Conservation (phyloP, 169 alveolate species). For the Perkinsus chesapeaki region DNA sequence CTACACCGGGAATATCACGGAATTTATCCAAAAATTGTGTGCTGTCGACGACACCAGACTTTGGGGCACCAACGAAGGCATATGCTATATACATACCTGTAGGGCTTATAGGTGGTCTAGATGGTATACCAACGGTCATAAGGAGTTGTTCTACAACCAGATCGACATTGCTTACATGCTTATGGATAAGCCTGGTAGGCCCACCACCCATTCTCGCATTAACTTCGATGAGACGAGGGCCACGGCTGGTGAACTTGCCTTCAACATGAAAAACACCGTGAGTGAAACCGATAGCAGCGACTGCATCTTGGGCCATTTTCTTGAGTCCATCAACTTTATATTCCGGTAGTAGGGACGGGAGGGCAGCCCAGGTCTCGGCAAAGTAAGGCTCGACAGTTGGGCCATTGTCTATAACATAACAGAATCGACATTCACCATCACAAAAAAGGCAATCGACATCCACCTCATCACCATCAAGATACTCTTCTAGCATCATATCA, state of each 20-base stretch:
- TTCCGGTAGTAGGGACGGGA: background rate
- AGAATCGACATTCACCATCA: background rate
- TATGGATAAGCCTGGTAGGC: background rate
- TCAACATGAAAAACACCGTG: background rate
- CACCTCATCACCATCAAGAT: background rate
- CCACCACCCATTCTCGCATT: background rate
- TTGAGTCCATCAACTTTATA: background rate
- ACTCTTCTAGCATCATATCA: background rate
- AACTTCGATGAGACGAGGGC: background rate
- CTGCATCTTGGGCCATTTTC: background rate
- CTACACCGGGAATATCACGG: background rate
- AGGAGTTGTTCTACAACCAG: background rate
- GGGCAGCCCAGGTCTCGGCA: background rate
- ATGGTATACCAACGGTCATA: background rate
- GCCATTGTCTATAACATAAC: background rate
- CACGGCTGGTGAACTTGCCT: background rate
- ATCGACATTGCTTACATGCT: background rate
- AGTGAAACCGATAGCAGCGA: background rate
- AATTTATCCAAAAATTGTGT: background rate
- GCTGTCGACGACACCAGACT: background rate
- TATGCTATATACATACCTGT: background rate
- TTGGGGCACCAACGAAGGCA: background rate
- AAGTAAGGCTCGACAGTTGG: background rate
- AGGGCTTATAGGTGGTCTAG: background rate
- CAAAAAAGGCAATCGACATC: background rate